Base-by-base conservation (phyloP, 2,329 filamentous ascomycete species). In the Arthrobotrys entomopaga region DNA sequence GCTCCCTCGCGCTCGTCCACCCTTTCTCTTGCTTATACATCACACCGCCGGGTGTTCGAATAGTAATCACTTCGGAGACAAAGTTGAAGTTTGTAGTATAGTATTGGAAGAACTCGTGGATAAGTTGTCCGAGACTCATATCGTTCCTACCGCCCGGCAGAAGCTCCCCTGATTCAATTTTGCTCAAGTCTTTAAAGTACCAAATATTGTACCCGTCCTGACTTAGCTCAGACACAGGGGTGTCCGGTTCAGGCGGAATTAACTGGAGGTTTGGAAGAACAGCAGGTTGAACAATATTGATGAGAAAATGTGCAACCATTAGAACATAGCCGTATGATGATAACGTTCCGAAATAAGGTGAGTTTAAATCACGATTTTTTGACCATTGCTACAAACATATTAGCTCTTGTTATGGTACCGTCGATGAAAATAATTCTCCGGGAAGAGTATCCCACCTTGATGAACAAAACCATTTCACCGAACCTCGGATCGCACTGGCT, bases 231-330 rank as follows among this genome's bases (percentile, higher is more conserved):
- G 80, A 61, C 34, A 53, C 43, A 7, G 75, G 61, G 0, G 75
- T 76, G 22, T 74, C 70, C 1, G 72, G 65, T 8, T 76, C 65
- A n/a, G 77, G 65, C 70, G 82, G 83, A 77, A 85, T 83, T 64
- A 85, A 82, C 79, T 96, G 92, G 1, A 97, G 85, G 79, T 97
- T 97, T 0, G 91, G 92, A 69, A 92, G 88, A 16, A 97, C 90
- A 63, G 92, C 92, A 0, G 93, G 93, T 54, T 87, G 84, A 0
- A 87, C 90, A 60, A 97, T 81, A 78, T 97, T 96, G 79, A 95
- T 88, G 26, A 97, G 86, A 79, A 94, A 97, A 81, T 97, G 93
- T 15, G 97, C 83, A 3, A 96, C 89, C 93, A 97, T 96, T 43
- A 97, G 83, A 3, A 95, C 92, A 81, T 94, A 97, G 57, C 93